Evolutionary conservation across 1,139 yeast species (phyloP).

Genomic region (Hyphopichia fennica): DNA sequence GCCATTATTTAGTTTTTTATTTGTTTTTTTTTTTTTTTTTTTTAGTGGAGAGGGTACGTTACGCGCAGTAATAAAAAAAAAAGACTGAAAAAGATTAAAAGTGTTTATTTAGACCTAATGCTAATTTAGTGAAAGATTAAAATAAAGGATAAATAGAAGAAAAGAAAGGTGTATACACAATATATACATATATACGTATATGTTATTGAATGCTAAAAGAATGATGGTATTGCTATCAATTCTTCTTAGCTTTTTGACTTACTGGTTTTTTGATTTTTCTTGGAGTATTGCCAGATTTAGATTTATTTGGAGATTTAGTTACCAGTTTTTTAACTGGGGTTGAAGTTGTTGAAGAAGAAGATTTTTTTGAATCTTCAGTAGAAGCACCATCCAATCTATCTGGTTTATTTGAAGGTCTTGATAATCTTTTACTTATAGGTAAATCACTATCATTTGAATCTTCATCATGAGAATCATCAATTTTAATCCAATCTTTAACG

Average conservation of each 20-base stretch:
- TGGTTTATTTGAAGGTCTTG: constrained; percentile 4
- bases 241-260: constrained; percentile 12
- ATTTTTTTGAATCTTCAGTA: background rate
- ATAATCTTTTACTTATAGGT: constrained; percentile 3
- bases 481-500: constrained; percentile 66
- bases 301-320: constrained; percentile 6
- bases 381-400: constrained; percentile 1
- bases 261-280: constrained; percentile 16
- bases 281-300: constrained; percentile 4
- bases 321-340: no score
- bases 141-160: background rate
- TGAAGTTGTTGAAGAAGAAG: constrained; percentile 3
- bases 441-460: constrained; percentile 7
- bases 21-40: background rate
- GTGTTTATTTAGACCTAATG: background rate
- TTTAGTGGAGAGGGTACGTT: background rate
- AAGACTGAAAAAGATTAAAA: no score
- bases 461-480: constrained; percentile 29
- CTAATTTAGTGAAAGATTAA: background rate
- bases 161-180: constrained; percentile 1
- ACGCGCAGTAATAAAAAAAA: no score
- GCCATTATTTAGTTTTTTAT: background rate
- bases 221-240: background rate
- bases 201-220: background rate
- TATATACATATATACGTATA: background rate